Base-by-base conservation (phyloP, 108 stramenopile species). In the Cyclotella baltica region DNA sequence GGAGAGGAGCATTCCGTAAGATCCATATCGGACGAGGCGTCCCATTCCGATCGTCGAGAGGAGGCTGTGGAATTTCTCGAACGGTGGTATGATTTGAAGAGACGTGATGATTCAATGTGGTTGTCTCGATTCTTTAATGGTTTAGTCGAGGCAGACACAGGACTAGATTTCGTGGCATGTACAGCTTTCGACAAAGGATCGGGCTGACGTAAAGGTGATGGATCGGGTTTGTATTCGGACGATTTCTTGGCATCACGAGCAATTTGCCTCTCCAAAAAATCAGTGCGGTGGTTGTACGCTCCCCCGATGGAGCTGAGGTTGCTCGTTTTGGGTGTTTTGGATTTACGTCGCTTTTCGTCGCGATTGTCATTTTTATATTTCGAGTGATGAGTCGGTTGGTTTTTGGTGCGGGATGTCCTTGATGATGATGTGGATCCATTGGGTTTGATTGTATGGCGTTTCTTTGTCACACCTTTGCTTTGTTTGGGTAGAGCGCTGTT, bases 261-360 rank as follows among this genome's bases (percentile, higher is more conserved):
- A 64, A 22, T 43, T 4, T 34, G 4, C 28, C 20, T 31, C 30
- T 29, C 51, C 3, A 43, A 31, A 51, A 61, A 38, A 0, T 67
- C 56, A 22, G 57, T 67, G 23, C 40, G 36, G 27, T 52, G 8
- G 19, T 51, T 46, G 31, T 66, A 69, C 23, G 73, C 74, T 36
- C 68, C 55, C 1, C 56, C 70, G 20, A 51, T 38, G 19, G 81
- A 33, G 34, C 36, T 38, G 15, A 82, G 81, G 23, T 82, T 82
- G 25, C 29, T 37, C 56, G 46, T 70, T 40, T 82, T 82, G 0
- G 81, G 81, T 46, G 81, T 82, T 57, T 75, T 82, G 1, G 81
- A 82, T 75, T 81, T 73, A 36, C 72, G 79, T n/a, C 73, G 81
- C 51, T 35, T 53, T 9, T 66, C 64, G 40, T 33, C 53, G 53